phyloP scores from a whole-genome alignment of 768 basidiomycete genomes.

The Rubroboletus pulcherrimus region DNA sequence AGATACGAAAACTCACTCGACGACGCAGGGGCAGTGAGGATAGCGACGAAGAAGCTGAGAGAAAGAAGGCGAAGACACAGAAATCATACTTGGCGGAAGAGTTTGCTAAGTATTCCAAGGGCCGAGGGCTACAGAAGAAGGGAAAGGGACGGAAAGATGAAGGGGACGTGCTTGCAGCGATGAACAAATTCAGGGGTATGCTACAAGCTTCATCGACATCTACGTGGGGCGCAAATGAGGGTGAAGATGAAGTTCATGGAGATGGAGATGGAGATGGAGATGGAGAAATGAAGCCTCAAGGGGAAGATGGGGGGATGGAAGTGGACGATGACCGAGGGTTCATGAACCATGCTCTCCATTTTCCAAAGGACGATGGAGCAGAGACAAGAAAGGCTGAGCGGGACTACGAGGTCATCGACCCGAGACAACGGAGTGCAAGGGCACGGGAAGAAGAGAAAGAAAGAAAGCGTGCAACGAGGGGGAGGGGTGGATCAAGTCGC shows the following conservation, averaged over 20 bases:
- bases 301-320: conserved; percentile 58
- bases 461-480: conserved; percentile 41
- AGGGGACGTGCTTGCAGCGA: conserved; percentile 60
- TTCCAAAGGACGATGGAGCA: conserved; percentile 76
- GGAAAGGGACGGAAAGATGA: conserved; percentile 66
- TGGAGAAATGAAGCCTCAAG: conserved; percentile 19
- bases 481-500: conserved; percentile 17
- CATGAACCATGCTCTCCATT: conserved; percentile 65
- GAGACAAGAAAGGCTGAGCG: conserved; percentile 74
- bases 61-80: conserved; percentile 51
- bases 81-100: conserved; percentile 79
- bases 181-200: conserved; percentile 70
- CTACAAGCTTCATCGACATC: conserved; percentile 44
- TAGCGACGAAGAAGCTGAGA: conserved; percentile 60
- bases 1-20: conserved; percentile 74
- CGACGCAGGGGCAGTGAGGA: conserved; percentile 52
- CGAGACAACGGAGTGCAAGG: conserved; percentile 63
- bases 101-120: conserved; percentile 74
- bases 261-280: conserved; percentile 7
- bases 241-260: conserved; percentile 12
- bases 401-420: conserved; percentile 90
- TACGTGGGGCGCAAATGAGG: conserved; percentile 25
- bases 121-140: conserved; percentile 54
- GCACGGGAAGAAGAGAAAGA: conserved; percentile 79
- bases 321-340: conserved; percentile 77